Percentiles rank a stretch among this genome's conserved stretches.
Conservation (phyloP, 805 yeast genomes). For the Saturnispora sanitii region DNA sequence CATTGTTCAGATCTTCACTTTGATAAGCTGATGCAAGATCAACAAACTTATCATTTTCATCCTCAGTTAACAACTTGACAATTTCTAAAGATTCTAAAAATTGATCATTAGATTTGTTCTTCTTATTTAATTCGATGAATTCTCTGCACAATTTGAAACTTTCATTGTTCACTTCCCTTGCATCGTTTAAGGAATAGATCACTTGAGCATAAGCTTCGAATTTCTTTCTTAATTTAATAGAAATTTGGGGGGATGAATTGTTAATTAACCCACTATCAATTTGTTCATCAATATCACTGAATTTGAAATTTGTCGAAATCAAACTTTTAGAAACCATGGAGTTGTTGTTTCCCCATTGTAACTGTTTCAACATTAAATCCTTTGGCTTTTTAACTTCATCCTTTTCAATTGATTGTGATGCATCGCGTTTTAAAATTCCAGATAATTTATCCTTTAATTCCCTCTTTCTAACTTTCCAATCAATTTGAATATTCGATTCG, state of each 20-base stretch:
- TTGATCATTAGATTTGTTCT: constrained; percentile 59
- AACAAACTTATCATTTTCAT: constrained; percentile 28
- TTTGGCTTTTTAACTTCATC: constrained; percentile 14
- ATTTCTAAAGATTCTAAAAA: constrained; percentile 68
- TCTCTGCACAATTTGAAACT: constrained; percentile 50
- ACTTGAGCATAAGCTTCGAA: constrained; percentile 70
- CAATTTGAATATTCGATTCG: constrained; percentile 60
- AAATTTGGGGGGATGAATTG: constrained; percentile 24
- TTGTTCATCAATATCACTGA: constrained; percentile 21
- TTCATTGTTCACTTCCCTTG: constrained; percentile 39
- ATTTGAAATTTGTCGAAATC: constrained; percentile 22
- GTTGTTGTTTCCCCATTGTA: constrained; percentile 23
- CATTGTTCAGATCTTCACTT: constrained; percentile 22
- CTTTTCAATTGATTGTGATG: constrained; percentile 13
- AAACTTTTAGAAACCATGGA: constrained; percentile 15
- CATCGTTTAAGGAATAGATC: constrained; percentile 59
- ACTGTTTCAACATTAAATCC: constrained; percentile 17
- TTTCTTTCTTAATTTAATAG: constrained; percentile 36
- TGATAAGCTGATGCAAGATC: constrained; percentile 16
- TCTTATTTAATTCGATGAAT: constrained; percentile 49
- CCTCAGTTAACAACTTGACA: constrained; percentile 37
- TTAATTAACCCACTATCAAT: not conserved
- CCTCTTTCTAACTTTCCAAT: constrained; percentile 75
- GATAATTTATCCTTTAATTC: constrained; percentile 70
- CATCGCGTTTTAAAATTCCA: constrained; percentile 30